These are phyloP conservation scores for Porphyrellus cyaneotinctus DNA, from an alignment of 768 basidiomycete species.

Conservation along the genomic window DNA sequence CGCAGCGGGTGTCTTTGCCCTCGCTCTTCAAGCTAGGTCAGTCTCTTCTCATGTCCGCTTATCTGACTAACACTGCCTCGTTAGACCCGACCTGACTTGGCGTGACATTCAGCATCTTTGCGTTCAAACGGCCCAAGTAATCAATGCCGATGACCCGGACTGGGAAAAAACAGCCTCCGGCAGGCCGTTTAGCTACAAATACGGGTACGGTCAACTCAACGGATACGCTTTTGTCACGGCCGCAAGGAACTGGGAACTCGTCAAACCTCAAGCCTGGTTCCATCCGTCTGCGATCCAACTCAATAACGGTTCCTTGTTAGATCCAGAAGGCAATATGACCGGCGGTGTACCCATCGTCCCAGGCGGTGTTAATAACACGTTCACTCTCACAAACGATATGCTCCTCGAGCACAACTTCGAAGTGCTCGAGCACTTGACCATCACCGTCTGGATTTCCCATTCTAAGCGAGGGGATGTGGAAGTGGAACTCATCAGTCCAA, in stretches of 20 bases:
- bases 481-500: slow-evolving; percentile 82
- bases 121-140: slow-evolving; percentile 65
- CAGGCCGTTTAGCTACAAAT: slow-evolving; percentile 77
- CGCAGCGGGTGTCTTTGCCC: slow-evolving; percentile 88
- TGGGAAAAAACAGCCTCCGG: slow-evolving; percentile 76
- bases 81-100: slow-evolving; percentile 92
- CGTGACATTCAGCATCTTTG: slow-evolving; percentile 92
- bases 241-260: slow-evolving; percentile 76
- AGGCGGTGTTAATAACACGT: slow-evolving; percentile 61
- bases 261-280: slow-evolving; percentile 94
- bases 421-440: slow-evolving; percentile 84
- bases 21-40: slow-evolving; percentile 84
- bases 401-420: slow-evolving; percentile 78
- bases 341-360: slow-evolving; percentile 65
- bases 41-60: slow-evolving; percentile 17
- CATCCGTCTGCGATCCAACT: slow-evolving; percentile 69
- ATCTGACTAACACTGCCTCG: slow-evolving; percentile 5
- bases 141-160: slow-evolving; percentile 89
- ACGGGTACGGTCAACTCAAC: slow-evolving; percentile 89
- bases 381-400: slow-evolving; percentile 63
- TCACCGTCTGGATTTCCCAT: slow-evolving; percentile 93
- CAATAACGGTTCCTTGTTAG: slow-evolving; percentile 51
- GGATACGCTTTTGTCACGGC: slow-evolving; percentile 77
- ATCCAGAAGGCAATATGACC: slow-evolving; percentile 42
- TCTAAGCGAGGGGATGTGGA: slow-evolving; percentile 85